These are phyloP conservation scores for Rehmannia glutinosa DNA, from an alignment of 257 asterid species.

Conservation along the genomic window DNA sequence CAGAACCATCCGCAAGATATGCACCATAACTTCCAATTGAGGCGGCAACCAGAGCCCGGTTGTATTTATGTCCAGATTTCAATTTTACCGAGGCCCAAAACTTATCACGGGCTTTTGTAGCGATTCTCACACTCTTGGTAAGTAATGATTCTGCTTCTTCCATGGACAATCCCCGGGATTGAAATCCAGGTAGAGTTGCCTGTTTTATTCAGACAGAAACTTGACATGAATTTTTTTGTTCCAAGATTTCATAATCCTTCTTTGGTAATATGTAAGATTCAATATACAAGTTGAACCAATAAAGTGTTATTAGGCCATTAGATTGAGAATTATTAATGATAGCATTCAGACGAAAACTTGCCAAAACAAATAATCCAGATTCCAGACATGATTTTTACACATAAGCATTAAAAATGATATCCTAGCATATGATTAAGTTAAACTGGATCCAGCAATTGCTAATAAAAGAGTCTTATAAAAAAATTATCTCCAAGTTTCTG, in stretches of 20 bases:
- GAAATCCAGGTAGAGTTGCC: conserved; percentile 72
- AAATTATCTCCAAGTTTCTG: background rate
- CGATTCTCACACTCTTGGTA: conserved; percentile 44
- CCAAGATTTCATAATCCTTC: background rate
- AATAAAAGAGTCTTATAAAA: background rate
- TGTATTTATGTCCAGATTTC: conserved; percentile 28
- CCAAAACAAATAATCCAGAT: too few species aligned
- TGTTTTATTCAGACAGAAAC: conserved; percentile 12
- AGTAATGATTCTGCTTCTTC: conserved; percentile 57
- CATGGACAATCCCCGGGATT: conserved; percentile 50
- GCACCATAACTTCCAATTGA: conserved; percentile 85
- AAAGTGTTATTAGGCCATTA: too few species aligned
- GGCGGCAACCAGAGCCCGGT: conserved; percentile 65
- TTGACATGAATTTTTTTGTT: background rate
- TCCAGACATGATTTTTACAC: too few species aligned
- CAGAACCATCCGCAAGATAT: conserved; percentile 77
- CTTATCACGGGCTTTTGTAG: conserved; percentile 57
- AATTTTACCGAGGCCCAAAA: conserved; percentile 38
- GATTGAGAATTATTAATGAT: too few species aligned
- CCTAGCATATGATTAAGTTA: background rate
- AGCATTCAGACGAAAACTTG: too few species aligned
- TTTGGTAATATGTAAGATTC: too few species aligned
- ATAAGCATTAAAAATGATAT: background rate
- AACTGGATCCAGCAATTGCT: background rate
- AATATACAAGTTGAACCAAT: too few species aligned